Conservation (phyloP, 2,329 filamentous ascomycete genomes). For the Arthrobotrys sinensis region DNA sequence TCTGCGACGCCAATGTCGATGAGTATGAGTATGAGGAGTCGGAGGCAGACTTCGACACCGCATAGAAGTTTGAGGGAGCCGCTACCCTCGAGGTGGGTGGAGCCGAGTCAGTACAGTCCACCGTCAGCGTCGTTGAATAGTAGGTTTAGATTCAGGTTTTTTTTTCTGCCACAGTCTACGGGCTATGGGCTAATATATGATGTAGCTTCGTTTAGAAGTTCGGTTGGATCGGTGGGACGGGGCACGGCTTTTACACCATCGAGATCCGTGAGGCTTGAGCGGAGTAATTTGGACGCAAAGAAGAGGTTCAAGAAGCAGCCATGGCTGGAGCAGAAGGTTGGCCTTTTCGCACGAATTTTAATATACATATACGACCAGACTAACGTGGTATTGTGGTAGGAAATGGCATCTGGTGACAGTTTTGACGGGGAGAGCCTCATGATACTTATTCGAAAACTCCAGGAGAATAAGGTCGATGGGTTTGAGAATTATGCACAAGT, state of each 20-base stretch:
- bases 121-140: conserved; percentile 17
- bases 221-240: conserved; percentile 5
- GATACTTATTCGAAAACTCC: conserved; percentile 43
- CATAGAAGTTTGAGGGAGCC: conserved; percentile 22
- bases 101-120: conserved; percentile 44
- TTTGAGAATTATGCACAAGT: conserved; percentile 52
- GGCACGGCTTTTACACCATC: not conserved
- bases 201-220: conserved; percentile 40
- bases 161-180: too few relatives aligned
- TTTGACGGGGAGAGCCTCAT: conserved; percentile 40
- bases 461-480: conserved; percentile 53
- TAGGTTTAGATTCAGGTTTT: conserved; percentile 14
- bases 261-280: conserved; percentile 37
- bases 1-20: conserved; percentile 51
- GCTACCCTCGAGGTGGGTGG: conserved; percentile 2
- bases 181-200: conserved; percentile 1
- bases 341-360: not conserved
- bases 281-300: not conserved
- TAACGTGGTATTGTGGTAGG: conserved; percentile 12
- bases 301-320: conserved; percentile 26
- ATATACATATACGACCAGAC: not conserved
- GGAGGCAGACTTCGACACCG: conserved; percentile 26
- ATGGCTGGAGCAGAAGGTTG: conserved; percentile 44
- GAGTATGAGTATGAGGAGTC: conserved; percentile 36
- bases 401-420: conserved; percentile 24